These are phyloP conservation scores for Didymosphaeria variabile DNA, from an alignment of 2,329 filamentous ascomycete genomes.

Conservation along the genomic window DNA sequence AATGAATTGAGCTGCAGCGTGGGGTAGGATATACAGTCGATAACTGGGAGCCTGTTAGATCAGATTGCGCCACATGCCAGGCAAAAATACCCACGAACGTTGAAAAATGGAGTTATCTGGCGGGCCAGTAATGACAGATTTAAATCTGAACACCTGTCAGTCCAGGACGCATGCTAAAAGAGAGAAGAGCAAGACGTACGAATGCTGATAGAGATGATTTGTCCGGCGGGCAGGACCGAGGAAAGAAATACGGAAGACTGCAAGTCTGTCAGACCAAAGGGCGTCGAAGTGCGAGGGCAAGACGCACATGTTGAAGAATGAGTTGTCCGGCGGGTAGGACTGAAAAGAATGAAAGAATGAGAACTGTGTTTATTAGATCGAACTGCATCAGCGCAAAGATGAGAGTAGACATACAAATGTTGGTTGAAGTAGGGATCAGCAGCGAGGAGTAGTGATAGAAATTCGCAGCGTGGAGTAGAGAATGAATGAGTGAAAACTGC, in stretches of 20 bases:
- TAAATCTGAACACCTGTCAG: background rate
- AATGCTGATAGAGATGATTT: background rate
- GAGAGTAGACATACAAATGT: background rate
- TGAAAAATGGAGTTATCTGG: background rate
- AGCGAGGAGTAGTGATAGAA: no score
- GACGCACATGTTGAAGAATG: background rate
- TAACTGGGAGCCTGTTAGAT: no score
- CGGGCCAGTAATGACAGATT: background rate
- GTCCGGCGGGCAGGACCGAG: background rate
- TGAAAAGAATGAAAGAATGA: background rate
- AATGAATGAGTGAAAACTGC: no score
- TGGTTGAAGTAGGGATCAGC: background rate
- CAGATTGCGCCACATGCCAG: background rate
- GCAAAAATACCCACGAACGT: background rate
- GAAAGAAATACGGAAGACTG: background rate
- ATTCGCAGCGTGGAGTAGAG: no score
- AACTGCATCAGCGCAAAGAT: background rate
- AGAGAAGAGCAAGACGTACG: background rate
- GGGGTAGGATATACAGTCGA: no score
- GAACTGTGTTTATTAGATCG: background rate
- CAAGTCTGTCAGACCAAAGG: background rate
- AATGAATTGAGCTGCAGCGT: no score
- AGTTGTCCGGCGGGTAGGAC: background rate
- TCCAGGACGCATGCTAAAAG: background rate
- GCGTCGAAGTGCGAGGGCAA: background rate